phyloP scores from a whole-genome alignment of 129 eudicot genomes.

The Oenanthe sinensis region DNA sequence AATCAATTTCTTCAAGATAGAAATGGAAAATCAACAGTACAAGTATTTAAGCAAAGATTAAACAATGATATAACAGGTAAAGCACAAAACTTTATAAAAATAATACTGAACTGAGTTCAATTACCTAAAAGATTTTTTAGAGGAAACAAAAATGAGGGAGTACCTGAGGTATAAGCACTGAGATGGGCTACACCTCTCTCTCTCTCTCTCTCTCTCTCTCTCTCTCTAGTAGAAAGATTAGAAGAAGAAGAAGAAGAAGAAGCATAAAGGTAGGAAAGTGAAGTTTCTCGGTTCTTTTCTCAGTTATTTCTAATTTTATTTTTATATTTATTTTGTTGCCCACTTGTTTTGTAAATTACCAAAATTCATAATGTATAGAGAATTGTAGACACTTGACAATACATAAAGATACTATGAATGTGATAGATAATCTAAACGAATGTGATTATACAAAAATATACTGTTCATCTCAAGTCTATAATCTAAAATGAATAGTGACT shows the following conservation, averaged over 20 bases:
- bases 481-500: too few species aligned
- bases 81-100: background rate
- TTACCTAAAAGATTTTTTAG: background rate
- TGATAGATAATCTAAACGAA: too few species aligned
- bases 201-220: slow-evolving; percentile 1
- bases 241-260: background rate
- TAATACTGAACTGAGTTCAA: background rate
- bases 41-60: background rate
- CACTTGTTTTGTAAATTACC: background rate
- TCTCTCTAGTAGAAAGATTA: background rate
- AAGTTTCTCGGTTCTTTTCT: background rate
- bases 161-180: background rate
- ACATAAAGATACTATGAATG: too few species aligned
- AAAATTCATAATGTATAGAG: background rate
- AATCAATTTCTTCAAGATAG: background rate
- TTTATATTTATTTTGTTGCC: background rate
- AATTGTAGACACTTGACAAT: too few species aligned
- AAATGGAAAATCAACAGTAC: background rate
- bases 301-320: background rate
- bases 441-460: too few species aligned
- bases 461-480: too few species aligned
- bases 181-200: background rate
- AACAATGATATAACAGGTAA: background rate
- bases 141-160: background rate
- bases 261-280: background rate